A percentile compares a stretch with the other conserved stretches of the same genome.
Evolutionary conservation across 2,329 filamentous ascomycete genomes (phyloP).

Genomic region (Talaromyces atroroseus): DNA sequence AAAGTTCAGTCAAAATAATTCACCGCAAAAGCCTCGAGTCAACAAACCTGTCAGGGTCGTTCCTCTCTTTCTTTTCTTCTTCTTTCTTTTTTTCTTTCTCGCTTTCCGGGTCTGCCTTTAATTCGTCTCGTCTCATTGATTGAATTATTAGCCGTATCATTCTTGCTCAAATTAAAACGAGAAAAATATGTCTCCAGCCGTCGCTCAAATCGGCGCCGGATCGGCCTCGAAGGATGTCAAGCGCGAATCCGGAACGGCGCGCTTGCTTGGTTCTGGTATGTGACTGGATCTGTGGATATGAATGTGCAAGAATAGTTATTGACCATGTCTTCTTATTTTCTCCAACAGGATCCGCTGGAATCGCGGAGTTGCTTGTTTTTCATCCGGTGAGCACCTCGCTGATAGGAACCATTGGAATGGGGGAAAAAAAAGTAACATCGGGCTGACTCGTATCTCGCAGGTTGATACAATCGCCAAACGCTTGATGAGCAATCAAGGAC

Average conservation of each 20-base stretch:
- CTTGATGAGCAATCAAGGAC: constrained; percentile 95
- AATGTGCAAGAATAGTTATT: constrained; percentile 2
- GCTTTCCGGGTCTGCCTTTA: not conserved
- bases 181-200: constrained; percentile 52
- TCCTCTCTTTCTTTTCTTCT: not conserved
- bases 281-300: constrained; percentile 11
- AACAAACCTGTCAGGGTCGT: not conserved
- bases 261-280: constrained; percentile 83
- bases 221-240: constrained; percentile 59
- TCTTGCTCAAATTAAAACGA: too few species aligned
- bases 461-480: constrained; percentile 98
- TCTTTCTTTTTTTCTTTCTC: not conserved
- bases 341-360: constrained; percentile 73
- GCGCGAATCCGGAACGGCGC: constrained; percentile 83
- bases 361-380: constrained; percentile 88
- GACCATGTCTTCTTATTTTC: not conserved
- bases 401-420: not conserved
- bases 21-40: not conserved
- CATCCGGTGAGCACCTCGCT: constrained; percentile 59
- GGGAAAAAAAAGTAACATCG: not conserved
- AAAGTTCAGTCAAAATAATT: not conserved
- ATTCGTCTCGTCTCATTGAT: not conserved
- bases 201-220: constrained; percentile 31
- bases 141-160: too few species aligned
- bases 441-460: constrained; percentile 38